Evolutionary conservation across 805 yeast species (phyloP), one percentile per base, ranked within the genome.

Genomic region (Lachancea nothofagi): DNA sequence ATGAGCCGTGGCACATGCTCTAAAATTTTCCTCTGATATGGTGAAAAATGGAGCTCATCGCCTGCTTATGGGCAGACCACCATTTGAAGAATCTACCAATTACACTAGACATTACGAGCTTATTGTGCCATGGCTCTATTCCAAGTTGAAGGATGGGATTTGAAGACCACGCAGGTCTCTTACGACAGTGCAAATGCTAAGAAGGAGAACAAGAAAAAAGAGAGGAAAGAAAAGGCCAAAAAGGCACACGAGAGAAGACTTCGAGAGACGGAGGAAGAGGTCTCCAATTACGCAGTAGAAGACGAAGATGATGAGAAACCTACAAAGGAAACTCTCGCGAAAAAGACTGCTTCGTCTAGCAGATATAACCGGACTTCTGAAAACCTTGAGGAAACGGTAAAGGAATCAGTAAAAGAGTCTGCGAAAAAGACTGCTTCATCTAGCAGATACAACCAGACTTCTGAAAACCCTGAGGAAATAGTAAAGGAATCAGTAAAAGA

Each of bases 101-200:
- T n/a, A n/a, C n/a, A n/a, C n/a, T n/a, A n/a, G n/a, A n/a, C n/a
- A n/a, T n/a, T n/a, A n/a, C n/a, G n/a, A n/a, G n/a, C n/a, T n/a
- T n/a, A n/a, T n/a, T n/a, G 13, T 7, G 10, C 30, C 7, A 81
- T 81, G 89, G 74, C 84, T 23, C 68, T 86, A 46, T 86, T 86
- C 55, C 73, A 80, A 56, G 88, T 83, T 15, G 85, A 78, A 38
- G 95, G 94, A 13, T 86, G 96, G 96, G 72, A 80, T 47, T 57
- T 86, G 38, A 75, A 77, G 47, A 54, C 70, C 33, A 64, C 67
- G 42, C 68, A 72, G 31, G 76, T 83, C 10, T 77, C 72, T 2
- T 56, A 65, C 29, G 78, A 73, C 21, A 69, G 70, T 2, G 53
- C 57, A 5, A 55, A 45, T 15, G 47, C 47, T 23, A 58, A 59